Base-by-base conservation (phyloP, 169 alveolate genomes). In the Ichthyophthirius multifiliis region DNA sequence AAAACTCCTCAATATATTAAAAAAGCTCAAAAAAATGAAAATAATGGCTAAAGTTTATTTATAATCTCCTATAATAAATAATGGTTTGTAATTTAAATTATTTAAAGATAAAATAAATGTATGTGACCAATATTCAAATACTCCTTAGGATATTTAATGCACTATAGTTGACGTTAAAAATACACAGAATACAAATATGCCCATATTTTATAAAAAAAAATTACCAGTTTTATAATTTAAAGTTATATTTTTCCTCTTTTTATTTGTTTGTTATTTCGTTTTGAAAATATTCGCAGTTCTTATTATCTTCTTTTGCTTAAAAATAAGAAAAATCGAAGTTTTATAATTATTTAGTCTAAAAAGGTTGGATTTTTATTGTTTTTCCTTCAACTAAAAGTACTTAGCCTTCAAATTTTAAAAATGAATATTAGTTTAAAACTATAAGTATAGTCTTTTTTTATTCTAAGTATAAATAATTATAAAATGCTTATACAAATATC, bases 401-500 rank as follows among this genome's bases (percentile, higher is more conserved):
- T 55, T 55, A 34, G 16, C 31, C 41, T 27, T 34, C 71, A 55
- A 55, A 55, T 4, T 16, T n/a, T 16, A 79, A 20, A 31, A 43
- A 64, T 44, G 71, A 35, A 31, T 77, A 77, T 78, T 84, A 43
- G n/a, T 76, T 44, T 62, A 76, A 41, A 5, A 74, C 35, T 74
- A 81, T 81, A 16, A 84, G 63, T 12, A 78, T 65, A 39, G 82
- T 79, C 23, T 73, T 82, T 37, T 82, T 77, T 73, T 71, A 47
- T 74, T 82, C 82, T 43, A 71, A 65, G 43, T 65, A 63, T 27
- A 86, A 45, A 34, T 47, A 76, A 44, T 62, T 73, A 82, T 79
- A 83, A 34, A 86, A 82, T 37, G 83, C 86, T 65, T 74, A 44
- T 23, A 63, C 64, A 18, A 46, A 86, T 34, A 86, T 74, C 62